These are phyloP conservation scores for Agrocybe chaxingu DNA, from an alignment of 768 basidiomycete genomes.

Conservation along the genomic window DNA sequence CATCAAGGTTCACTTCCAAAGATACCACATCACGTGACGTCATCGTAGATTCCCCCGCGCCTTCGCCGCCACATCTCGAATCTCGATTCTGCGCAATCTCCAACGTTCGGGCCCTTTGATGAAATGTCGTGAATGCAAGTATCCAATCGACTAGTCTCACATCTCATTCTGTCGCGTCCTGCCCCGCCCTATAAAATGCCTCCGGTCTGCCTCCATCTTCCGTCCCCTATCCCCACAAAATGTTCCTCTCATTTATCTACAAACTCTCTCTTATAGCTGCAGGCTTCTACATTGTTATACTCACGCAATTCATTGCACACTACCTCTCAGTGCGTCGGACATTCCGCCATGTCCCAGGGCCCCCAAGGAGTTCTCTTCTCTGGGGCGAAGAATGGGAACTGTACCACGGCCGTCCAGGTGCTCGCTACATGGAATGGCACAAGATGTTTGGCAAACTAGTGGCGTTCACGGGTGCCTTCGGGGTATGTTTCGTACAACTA, in stretches of 20 bases:
- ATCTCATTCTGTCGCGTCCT: not conserved
- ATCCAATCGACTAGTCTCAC: no score
- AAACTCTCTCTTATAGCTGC: slow-evolving; percentile 22
- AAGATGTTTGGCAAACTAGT: slow-evolving; percentile 50
- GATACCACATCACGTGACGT: slow-evolving; percentile 13
- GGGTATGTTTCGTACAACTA: slow-evolving; percentile 31
- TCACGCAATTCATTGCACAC: slow-evolving; percentile 31
- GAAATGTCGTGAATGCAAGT: no score
- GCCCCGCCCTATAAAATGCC: not conserved
- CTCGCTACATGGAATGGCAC: slow-evolving; percentile 51
- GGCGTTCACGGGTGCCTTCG: slow-evolving; percentile 53
- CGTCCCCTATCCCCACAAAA: slow-evolving; percentile 5
- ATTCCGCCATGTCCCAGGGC: slow-evolving; percentile 51
- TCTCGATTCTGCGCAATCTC: not conserved
- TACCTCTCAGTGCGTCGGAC: slow-evolving; percentile 27
- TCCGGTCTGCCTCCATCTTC: not conserved
- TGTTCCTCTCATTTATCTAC: slow-evolving; percentile 23
- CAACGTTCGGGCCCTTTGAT: not conserved
- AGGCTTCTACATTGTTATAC: slow-evolving; percentile 25
- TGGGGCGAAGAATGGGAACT: slow-evolving; percentile 65
- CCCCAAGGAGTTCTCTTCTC: slow-evolving; percentile 41
- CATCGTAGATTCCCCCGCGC: not conserved
- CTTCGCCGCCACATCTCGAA: no score
- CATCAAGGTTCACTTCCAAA: slow-evolving; percentile 7
- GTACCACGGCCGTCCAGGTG: slow-evolving; percentile 51